A percentile compares a stretch with the other conserved stretches of the same genome.
These are phyloP conservation scores for Sclerotiophoma versabilis DNA, from an alignment of 2,329 filamentous ascomycete genomes.

Conservation along the genomic window DNA sequence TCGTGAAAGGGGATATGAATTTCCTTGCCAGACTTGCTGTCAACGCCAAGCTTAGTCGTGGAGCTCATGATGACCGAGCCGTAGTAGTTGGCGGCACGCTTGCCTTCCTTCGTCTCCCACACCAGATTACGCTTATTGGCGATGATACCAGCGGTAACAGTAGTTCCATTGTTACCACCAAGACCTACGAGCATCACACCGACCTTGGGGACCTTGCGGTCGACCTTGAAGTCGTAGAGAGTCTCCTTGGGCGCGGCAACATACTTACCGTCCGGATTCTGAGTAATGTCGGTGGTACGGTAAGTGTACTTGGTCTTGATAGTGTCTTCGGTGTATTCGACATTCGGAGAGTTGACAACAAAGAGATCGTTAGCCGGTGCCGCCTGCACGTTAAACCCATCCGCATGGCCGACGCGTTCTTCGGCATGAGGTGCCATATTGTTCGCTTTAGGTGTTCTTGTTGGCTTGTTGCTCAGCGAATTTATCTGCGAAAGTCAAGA, in stretches of 20 bases:
- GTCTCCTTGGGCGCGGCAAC: constrained; percentile 87
- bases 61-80: constrained; percentile 97
- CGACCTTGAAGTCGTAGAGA: constrained; percentile 95
- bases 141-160: constrained; percentile 94
- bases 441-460: constrained; percentile 38
- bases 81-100: constrained; percentile 92
- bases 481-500: constrained; percentile 54
- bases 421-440: constrained; percentile 95
- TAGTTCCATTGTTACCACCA: constrained; percentile 98
- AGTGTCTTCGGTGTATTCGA: constrained; percentile 83
- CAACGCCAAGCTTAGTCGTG: constrained; percentile 93
- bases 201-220: constrained; percentile 89
- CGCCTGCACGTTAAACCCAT: constrained; percentile 56
- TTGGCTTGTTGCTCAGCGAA: constrained; percentile 32
- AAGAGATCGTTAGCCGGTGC: constrained; percentile 70
- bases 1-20: constrained; percentile 97
- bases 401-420: constrained; percentile 64
- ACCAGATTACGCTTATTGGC: constrained; percentile 86
- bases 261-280: constrained; percentile 75
- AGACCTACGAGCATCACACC: constrained; percentile 98
- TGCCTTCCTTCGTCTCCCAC: constrained; percentile 94
- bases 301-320: constrained; percentile 97
- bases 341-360: constrained; percentile 89
- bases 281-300: constrained; percentile 85
- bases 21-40: constrained; percentile 82